Evolutionary conservation across 2,329 filamentous ascomycete species (phyloP).

Genomic region (Ascochyta koolunga): DNA sequence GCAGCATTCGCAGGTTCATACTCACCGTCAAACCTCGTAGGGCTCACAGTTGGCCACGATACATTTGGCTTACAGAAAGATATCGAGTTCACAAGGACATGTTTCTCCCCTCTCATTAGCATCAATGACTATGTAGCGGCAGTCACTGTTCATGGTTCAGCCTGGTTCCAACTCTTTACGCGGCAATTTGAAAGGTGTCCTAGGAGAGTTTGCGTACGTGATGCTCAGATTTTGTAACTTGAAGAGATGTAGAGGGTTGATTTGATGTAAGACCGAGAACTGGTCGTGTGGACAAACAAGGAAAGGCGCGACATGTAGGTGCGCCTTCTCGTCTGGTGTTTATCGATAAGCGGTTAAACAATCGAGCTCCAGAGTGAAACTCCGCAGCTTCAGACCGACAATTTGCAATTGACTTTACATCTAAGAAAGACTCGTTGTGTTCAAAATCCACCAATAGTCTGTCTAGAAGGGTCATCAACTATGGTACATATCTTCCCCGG

Average conservation of each 20-base stretch:
- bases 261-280: background rate
- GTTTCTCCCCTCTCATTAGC: too few relatives aligned
- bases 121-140: too few relatives aligned
- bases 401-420: background rate
- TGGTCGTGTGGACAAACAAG: background rate
- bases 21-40: too few relatives aligned
- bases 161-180: too few relatives aligned
- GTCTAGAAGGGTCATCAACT: background rate
- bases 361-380: background rate
- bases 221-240: background rate
- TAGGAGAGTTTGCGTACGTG: too few relatives aligned
- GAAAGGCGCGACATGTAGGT: conserved; percentile 6
- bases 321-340: background rate
- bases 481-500: background rate
- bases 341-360: conserved; percentile 3
- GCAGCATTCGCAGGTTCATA: too few relatives aligned
- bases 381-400: background rate
- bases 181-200: too few relatives aligned
- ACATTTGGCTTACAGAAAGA: too few relatives aligned
- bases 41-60: too few relatives aligned
- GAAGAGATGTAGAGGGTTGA: background rate
- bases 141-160: too few relatives aligned
- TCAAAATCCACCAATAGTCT: too few relatives aligned
- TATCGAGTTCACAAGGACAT: too few relatives aligned
- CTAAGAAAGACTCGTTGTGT: background rate